Percentiles rank a stretch among this genome's conserved stretches.
phyloP scores from a whole-genome alignment of 768 basidiomycete species.

The Boletus reticuloceps region DNA sequence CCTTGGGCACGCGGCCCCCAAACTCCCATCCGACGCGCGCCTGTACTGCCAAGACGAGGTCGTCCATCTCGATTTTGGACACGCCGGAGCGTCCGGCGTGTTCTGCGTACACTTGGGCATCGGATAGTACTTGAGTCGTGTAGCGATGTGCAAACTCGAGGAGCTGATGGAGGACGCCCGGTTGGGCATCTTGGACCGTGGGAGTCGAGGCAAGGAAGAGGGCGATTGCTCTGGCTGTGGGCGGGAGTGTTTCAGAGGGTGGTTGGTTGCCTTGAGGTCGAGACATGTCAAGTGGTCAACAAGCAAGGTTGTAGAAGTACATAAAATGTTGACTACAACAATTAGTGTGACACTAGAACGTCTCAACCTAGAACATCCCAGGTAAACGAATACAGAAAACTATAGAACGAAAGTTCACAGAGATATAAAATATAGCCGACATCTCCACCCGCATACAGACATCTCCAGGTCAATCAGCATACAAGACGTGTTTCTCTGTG shows the following conservation, averaged over 20 bases:
- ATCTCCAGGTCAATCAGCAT: slow-evolving; percentile 54
- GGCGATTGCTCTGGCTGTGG: slow-evolving; percentile 82
- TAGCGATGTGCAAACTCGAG: slow-evolving; percentile 87
- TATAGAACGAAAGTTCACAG: slow-evolving; percentile 20
- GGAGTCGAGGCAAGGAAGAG: slow-evolving; percentile 81
- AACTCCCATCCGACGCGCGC: slow-evolving; percentile 93
- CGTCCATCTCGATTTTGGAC: slow-evolving; percentile 76
- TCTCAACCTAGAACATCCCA: not conserved
- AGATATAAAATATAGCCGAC: slow-evolving; percentile 29
- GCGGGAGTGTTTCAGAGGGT: slow-evolving; percentile 65
- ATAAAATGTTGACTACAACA: not conserved
- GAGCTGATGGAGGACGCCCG: slow-evolving; percentile 81
- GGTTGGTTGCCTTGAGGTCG: slow-evolving; percentile 32
- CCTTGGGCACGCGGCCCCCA: slow-evolving; percentile 84
- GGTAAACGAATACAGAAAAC: slow-evolving; percentile 9
- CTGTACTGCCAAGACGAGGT: slow-evolving; percentile 77
- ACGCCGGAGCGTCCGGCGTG: slow-evolving; percentile 70
- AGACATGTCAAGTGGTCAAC: slow-evolving; percentile 34
- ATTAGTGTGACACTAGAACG: slow-evolving; percentile 10
- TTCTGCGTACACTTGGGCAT: slow-evolving; percentile 85
- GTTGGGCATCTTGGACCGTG: slow-evolving; percentile 81
- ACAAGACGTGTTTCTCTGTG: slow-evolving; percentile 81
- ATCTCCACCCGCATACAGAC: slow-evolving; percentile 5
- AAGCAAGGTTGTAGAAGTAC: not conserved
- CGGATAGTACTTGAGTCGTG: slow-evolving; percentile 77